Base-by-base conservation (phyloP, 768 basidiomycete species). In the Coprinopsis marcescibilis region DNA sequence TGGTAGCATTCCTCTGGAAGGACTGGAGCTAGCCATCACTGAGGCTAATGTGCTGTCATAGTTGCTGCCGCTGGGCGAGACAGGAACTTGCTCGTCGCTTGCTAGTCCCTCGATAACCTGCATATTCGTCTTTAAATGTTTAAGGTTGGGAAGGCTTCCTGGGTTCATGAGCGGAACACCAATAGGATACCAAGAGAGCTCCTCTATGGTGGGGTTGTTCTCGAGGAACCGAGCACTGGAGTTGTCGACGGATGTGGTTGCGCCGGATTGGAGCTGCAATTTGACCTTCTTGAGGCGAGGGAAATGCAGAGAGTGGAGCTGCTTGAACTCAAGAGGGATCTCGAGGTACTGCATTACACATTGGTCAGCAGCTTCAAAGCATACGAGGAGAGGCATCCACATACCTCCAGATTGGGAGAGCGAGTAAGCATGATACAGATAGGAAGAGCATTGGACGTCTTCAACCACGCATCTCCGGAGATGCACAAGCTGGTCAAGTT, bases 131-230 rank as follows among this genome's bases (percentile, higher is more conserved):
- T 57, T 63, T 20, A 77, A 54, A 13, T 63, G 59, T 41, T 63
- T 68, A 17, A 77, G 58, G 39, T 64, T 66, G 4, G 73, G 74
- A 3, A 78, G 65, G 7, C 55, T 49, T n/a, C 63, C 63, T 0
- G 65, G 57, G 1, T 66, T 54, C 11, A 74, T 49, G 13, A 51
- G 45, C n/a, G 68, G 57, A 15, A 56, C 59, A 20, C 63, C 62
- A 1, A 71, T 56, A 2, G 75, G 72, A n/a, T 60, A 64, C 74
- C 75, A 78, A 23, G 57, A 58, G 3, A 78, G 65, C 13, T 71
- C 70, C 49, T 75, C 71, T 34, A 78, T 62, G 1, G 63, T 63
- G 2, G 72, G 67, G 51, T 77, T 73, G n/a, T 62, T 64, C 45
- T 69, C 59, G 10, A 78, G 59, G 50, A 78, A 78, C 19, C 51